Base-by-base conservation (phyloP, 345 rosid species). In the Eucalyptus pauciflora region DNA sequence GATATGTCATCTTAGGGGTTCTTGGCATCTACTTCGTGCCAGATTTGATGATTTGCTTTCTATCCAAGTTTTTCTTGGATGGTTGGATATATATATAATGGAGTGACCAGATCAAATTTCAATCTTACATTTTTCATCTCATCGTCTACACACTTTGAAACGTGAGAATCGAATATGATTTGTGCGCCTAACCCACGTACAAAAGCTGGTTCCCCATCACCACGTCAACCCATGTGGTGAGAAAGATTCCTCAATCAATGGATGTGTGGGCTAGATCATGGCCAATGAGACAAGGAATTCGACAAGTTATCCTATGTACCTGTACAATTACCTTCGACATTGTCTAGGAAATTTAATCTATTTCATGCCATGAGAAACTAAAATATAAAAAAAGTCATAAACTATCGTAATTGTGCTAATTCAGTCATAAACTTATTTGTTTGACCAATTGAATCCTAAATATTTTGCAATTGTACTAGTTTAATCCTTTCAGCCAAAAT, bases 371-470 rank as follows among this genome's bases (percentile, higher is more conserved):
- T 18, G 46, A 18, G 5, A 71, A 71, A 37, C 46, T 33, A 71
- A 33, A 33, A 5, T 52, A 7, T 4, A 10, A 52, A 52, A 52
- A 52, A 52, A 18, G 24, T 52, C 2, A 1, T 52, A 7, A 52
- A 52, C 0, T 7, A 18, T 52, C 18, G 2, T 52, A 52, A 52
- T 20, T 52, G 10, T 52, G 0, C 0, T 2, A 7, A 52, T 52
- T 52, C 5, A 52, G 0, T 52, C 2, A 52, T 52, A 52, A 52
- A 52, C 4, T 52, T 18, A 7, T 52, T 52, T 52, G 20, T 7
- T 52, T 52, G 0, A 0, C 25, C 20, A 18, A 52, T 52, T 2
- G 4, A 52, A 20, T 52, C 25, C 25, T 18, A 52, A 52, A 52
- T 18, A 18, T 52, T 18, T 7, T 52, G 2, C 2, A 52, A 52